These are phyloP conservation scores for Volvariella surrecta DNA, from an alignment of 1,284 basidiomycete genomes.

Conservation along the genomic window DNA sequence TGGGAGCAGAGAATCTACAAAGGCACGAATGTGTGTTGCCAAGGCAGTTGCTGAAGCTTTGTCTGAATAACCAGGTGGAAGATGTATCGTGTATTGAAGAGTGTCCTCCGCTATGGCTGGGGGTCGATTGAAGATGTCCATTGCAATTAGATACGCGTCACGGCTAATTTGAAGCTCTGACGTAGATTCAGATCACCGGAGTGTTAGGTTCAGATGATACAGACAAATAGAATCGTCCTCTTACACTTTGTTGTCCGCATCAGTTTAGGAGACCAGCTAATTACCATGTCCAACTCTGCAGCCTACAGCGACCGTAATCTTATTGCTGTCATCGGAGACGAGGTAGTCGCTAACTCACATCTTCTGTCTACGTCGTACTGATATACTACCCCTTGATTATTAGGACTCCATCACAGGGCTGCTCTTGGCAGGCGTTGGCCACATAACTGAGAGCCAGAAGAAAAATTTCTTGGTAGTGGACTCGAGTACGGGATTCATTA, in stretches of 20 bases:
- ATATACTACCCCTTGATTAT: background rate
- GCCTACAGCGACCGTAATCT: slow-evolving; percentile 77
- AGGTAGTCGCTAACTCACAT: slow-evolving; percentile 41
- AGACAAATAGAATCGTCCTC: slow-evolving; percentile 12
- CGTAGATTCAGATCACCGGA: slow-evolving; percentile 5
- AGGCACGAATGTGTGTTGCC: slow-evolving; percentile 57
- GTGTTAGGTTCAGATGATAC: slow-evolving; percentile 5
- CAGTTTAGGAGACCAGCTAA: background rate
- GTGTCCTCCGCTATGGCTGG: slow-evolving; percentile 82
- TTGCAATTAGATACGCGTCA: slow-evolving; percentile 9
- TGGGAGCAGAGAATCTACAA: slow-evolving; percentile 51
- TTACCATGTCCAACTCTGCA: slow-evolving; percentile 15
- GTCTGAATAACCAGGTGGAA: slow-evolving; percentile 40
- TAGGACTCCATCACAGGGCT: slow-evolving; percentile 95
- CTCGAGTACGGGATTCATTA: slow-evolving; percentile 47
- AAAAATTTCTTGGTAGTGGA: slow-evolving; percentile 97
- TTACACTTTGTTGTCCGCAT: background rate
- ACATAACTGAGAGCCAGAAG: slow-evolving; percentile 81
- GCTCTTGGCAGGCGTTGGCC: slow-evolving; percentile 86
- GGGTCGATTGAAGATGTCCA: slow-evolving; percentile 59
- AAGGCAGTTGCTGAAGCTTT: slow-evolving; percentile 57
- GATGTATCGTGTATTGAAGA: slow-evolving; percentile 68
- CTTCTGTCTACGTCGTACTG: background rate
- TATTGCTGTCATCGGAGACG: slow-evolving; percentile 92
- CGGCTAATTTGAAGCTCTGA: background rate